These are phyloP conservation scores for Populus hybrid DNA, from an alignment of 441 rosid species.

Conservation along the genomic window DNA sequence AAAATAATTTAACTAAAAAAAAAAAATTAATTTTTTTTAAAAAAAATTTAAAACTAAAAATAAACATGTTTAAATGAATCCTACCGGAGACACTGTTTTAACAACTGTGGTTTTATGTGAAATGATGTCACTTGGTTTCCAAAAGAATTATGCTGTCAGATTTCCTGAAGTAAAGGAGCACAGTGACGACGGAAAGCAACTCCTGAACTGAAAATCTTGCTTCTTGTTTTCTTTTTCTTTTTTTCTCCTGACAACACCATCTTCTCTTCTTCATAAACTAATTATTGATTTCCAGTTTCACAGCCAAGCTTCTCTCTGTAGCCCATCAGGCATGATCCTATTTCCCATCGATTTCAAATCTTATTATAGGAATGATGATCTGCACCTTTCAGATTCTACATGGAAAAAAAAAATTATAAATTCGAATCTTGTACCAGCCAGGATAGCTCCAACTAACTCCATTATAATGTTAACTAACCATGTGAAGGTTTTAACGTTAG, in stretches of 20 bases:
- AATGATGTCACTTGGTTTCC: background rate
- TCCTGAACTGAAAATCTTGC: background rate
- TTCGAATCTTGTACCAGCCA: background rate
- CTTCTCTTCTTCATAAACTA: no score
- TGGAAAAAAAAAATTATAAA: background rate
- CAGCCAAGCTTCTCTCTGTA: background rate
- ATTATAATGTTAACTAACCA: no score
- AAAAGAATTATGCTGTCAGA: background rate
- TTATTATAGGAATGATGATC: no score
- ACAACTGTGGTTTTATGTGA: no score
- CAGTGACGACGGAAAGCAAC: background rate
- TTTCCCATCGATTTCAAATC: no score
- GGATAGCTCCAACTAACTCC: background rate
- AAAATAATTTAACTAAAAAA: no score
- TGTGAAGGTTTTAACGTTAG: background rate
- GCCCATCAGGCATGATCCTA: no score
- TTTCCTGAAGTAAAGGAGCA: background rate
- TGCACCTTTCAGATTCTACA: background rate
- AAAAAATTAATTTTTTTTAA: no score
- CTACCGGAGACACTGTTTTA: no score
- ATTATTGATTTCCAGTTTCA: background rate
- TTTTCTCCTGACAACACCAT: background rate
- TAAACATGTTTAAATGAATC: no score
- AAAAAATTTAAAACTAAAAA: no score
- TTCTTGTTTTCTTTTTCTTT: no score